A percentile compares a stretch with the other conserved stretches of the same genome.
phyloP scores from a whole-genome alignment of 108 stramenopile species.

The Heterococcus sp. region DNA sequence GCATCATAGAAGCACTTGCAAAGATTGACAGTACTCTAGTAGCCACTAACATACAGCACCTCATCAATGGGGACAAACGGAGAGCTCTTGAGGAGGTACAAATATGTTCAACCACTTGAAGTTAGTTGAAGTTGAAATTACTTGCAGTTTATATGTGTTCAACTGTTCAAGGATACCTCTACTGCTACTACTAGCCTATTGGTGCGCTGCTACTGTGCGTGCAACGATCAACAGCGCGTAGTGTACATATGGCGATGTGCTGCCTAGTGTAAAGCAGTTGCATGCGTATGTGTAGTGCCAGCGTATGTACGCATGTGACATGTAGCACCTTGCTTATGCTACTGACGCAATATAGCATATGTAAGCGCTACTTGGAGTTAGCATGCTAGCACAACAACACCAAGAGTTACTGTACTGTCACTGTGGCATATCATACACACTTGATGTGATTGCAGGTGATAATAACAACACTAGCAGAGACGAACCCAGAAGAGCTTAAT shows the following conservation, averaged over 20 bases:
- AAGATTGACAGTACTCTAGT: conserved; percentile 35
- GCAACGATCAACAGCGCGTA: background rate
- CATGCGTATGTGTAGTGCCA: background rate
- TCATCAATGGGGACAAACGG: conserved; percentile 27
- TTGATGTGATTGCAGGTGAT: conserved; percentile 79
- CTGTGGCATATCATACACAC: too few relatives aligned
- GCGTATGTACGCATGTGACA: background rate
- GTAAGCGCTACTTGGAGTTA: background rate
- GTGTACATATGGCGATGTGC: too few relatives aligned
- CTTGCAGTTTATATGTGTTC: background rate
- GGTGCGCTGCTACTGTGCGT: background rate
- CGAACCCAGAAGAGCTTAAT: conserved; percentile 83
- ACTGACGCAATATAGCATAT: background rate
- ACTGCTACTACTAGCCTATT: too few relatives aligned
- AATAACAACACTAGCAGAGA: conserved; percentile 81
- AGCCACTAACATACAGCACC: conserved; percentile 27
- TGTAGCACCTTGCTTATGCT: background rate
- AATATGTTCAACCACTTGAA: too few relatives aligned
- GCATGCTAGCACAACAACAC: background rate
- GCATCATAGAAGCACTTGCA: conserved; percentile 7
- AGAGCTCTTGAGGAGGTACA: too few relatives aligned
- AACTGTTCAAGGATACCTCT: too few relatives aligned
- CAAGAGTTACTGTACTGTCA: background rate
- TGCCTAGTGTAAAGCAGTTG: too few relatives aligned
- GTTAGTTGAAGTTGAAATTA: background rate